Evolutionary conservation across 768 basidiomycete genomes (phyloP).

Genomic region (Lactarius sp.): DNA sequence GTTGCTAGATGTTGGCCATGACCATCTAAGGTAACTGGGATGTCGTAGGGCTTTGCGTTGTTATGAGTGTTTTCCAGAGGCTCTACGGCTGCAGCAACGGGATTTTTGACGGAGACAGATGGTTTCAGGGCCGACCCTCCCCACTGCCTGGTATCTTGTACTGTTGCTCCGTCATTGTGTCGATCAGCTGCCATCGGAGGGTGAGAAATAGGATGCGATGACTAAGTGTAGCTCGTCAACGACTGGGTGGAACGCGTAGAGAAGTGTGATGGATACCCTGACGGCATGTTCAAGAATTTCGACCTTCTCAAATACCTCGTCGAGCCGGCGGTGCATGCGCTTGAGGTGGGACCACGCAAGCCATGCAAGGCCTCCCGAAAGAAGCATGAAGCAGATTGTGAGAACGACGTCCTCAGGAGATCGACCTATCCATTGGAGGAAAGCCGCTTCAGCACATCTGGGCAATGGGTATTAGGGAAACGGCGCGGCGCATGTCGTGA

Average conservation of each 20-base stretch:
- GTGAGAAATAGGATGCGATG: neutral
- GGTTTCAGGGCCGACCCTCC: neutral
- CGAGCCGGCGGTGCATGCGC: neutral
- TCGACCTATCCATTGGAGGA: neutral
- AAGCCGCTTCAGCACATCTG: neutral
- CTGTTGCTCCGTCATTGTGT: no score
- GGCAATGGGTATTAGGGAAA: neutral
- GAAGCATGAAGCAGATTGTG: neutral
- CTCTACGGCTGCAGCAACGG: neutral
- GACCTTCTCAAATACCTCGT: neutral
- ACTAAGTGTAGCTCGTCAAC: slow-evolving; percentile 1
- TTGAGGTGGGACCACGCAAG: slow-evolving; percentile 5
- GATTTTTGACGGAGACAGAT: neutral
- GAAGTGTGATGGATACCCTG: neutral
- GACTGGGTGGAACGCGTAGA: neutral
- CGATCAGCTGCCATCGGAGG: neutral
- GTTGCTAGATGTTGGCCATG: neutral
- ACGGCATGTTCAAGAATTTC: slow-evolving; percentile 7
- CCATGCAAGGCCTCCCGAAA: slow-evolving; percentile 3
- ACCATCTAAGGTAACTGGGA: neutral
- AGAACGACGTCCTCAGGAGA: neutral
- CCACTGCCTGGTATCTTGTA: neutral
- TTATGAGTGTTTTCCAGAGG: neutral
- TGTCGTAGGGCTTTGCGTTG: no score
- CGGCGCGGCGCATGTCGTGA: neutral